Percentiles rank a stretch among this genome's conserved stretches.
Conservation (phyloP, 2,329 filamentous ascomycete species). For the Aspergillus fijiensis region DNA sequence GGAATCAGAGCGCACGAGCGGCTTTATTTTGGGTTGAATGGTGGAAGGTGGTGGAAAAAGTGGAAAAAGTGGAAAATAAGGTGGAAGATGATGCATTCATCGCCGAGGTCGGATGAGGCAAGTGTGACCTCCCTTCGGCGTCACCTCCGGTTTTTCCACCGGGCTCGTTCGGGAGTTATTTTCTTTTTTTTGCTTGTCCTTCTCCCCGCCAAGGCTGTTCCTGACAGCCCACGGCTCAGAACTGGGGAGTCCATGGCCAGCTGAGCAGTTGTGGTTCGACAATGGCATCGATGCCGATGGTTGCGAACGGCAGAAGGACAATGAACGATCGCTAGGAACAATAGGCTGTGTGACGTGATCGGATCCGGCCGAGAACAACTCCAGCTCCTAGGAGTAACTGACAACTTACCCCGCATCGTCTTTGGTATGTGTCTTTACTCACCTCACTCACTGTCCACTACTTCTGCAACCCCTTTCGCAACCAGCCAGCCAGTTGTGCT, state of each 20-base stretch:
- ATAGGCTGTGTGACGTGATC: neutral
- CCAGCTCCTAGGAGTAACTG: no score
- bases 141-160: neutral
- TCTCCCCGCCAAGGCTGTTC: neutral
- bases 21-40: neutral
- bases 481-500: neutral
- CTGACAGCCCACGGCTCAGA: neutral
- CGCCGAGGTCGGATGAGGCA: neutral
- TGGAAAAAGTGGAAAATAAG: no score
- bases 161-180: no score
- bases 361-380: neutral
- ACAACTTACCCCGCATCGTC: neutral
- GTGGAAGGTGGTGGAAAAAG: neutral
- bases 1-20: neutral
- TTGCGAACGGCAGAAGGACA: neutral
- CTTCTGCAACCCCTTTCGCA: neutral
- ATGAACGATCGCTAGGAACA: neutral
- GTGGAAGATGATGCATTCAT: neutral
- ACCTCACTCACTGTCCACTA: neutral
- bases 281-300: neutral
- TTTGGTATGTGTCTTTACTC: no score
- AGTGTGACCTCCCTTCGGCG: neutral
- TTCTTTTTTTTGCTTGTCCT: no score
- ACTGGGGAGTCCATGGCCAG: neutral
- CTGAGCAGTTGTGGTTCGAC: neutral